A percentile compares a stretch with the other conserved stretches of the same genome.
Evolutionary conservation across 2,329 filamentous ascomycete genomes (phyloP).

Genomic region (Talaromyces verruculosus): DNA sequence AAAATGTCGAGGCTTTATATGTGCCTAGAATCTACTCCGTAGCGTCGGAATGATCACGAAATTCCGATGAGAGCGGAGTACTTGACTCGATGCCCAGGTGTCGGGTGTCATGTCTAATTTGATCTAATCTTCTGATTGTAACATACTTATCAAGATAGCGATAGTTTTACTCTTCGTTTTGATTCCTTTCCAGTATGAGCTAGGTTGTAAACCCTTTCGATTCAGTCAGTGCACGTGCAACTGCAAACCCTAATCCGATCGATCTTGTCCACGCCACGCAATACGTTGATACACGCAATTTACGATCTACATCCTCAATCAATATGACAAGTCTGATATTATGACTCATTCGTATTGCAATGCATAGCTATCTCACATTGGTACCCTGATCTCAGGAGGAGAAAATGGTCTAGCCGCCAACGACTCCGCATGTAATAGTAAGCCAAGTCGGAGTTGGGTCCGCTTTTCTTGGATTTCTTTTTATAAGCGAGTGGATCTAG

Average conservation of each 20-base stretch:
- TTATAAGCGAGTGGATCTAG: slow-evolving; percentile 6
- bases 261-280: neutral
- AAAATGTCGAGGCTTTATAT: neutral
- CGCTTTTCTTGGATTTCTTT: neutral
- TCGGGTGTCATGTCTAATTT: neutral
- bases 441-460: neutral
- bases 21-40: neutral
- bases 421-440: neutral
- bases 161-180: neutral
- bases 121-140: neutral
- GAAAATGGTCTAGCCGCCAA: neutral
- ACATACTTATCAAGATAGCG: neutral
- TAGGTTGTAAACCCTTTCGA: neutral
- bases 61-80: neutral
- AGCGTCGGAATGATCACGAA: neutral
- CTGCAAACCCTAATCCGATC: slow-evolving; percentile 13
- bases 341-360: neutral
- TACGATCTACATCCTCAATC: neutral
- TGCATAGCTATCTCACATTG: neutral
- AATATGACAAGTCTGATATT: neutral
- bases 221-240: slow-evolving; percentile 5
- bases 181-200: neutral
- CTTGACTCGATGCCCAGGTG: neutral
- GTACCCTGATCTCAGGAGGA: neutral
- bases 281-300: neutral